Evolutionary conservation across 805 yeast species (phyloP).

Genomic region (Ogataea populi-albae): DNA sequence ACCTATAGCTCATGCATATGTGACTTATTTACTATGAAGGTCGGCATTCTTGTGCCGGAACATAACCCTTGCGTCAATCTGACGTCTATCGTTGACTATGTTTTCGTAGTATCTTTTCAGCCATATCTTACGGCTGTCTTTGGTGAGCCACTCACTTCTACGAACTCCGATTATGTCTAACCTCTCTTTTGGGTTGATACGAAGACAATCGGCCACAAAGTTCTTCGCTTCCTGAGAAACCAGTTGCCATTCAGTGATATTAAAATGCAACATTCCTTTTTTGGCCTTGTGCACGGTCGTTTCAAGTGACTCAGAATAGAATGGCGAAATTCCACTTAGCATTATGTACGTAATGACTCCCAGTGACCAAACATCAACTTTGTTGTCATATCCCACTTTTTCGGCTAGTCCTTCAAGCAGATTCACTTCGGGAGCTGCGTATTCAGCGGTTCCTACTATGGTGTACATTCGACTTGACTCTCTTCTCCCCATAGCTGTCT

Average conservation of each 20-base stretch:
- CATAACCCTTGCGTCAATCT: no score
- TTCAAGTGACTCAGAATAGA: conserved; percentile 44
- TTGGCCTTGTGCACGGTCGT: conserved; percentile 40
- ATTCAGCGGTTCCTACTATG: conserved; percentile 54
- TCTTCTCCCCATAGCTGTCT: conserved; percentile 1
- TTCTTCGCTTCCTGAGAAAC: conserved; percentile 43
- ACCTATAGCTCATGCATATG: no score
- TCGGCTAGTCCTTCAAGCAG: conserved; percentile 21
- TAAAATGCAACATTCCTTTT: conserved; percentile 39
- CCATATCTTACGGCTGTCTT: conserved; percentile 31
- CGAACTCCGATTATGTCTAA: conserved; percentile 38
- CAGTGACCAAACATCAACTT: conserved; percentile 69
- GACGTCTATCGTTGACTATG: no score
- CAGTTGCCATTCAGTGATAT: conserved; percentile 39
- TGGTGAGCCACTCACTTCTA: conserved; percentile 46
- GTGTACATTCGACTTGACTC: conserved; percentile 25
- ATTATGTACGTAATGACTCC: conserved; percentile 60
- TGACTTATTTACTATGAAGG: no score
- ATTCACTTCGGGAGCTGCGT: conserved; percentile 70
- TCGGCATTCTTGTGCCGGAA: no score
- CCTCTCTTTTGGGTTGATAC: conserved; percentile 38
- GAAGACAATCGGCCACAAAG: conserved; percentile 41
- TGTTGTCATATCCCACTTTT: conserved; percentile 44
- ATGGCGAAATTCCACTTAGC: conserved; percentile 64
- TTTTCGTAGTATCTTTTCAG: conserved; percentile 37